These are phyloP conservation scores for Orobanche coerulescens DNA, from an alignment of 257 asterid genomes.

Conservation along the genomic window DNA sequence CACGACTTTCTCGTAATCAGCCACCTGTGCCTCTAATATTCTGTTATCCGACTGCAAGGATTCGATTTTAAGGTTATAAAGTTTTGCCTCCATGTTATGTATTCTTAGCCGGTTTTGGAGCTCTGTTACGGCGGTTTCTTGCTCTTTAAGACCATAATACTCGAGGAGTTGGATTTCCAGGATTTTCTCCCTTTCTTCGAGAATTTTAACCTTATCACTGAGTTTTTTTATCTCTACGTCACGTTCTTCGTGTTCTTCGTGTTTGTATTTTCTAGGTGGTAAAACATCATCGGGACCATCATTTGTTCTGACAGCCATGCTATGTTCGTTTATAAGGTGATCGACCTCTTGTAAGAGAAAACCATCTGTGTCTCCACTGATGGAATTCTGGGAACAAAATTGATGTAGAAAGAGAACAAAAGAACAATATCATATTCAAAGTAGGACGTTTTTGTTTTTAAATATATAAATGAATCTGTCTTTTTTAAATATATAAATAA, in stretches of 20 bases:
- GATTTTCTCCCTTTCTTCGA: conserved; percentile 59
- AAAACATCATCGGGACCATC: too few species aligned
- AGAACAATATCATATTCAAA: background rate
- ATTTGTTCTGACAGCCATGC: too few species aligned
- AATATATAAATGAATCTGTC: background rate
- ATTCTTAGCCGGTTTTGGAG: conserved; percentile 61
- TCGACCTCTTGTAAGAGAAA: conserved; percentile 46
- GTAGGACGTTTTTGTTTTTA: background rate
- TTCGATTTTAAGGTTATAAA: conserved; percentile 58
- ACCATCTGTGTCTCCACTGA: conserved; percentile 31
- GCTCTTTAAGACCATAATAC: conserved; percentile 87
- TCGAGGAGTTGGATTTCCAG: conserved; percentile 70
- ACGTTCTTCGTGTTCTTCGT: conserved; percentile 26
- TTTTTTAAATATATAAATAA: too few species aligned
- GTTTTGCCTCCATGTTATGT: conserved; percentile 60
- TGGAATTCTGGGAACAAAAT: conserved; percentile 23
- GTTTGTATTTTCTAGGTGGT: too few species aligned
- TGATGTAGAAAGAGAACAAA: conserved; percentile 17
- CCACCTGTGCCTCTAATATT: conserved; percentile 52
- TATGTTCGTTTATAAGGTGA: conserved; percentile 37
- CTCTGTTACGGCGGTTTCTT: conserved; percentile 66
- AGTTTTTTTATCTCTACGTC: conserved; percentile 50
- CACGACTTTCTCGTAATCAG: conserved; percentile 52
- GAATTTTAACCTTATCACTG: conserved; percentile 41
- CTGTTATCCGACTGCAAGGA: conserved; percentile 60